These are phyloP conservation scores for Verticillium albo-atrum DNA, from an alignment of 2,329 filamentous ascomycete species.

Conservation along the genomic window DNA sequence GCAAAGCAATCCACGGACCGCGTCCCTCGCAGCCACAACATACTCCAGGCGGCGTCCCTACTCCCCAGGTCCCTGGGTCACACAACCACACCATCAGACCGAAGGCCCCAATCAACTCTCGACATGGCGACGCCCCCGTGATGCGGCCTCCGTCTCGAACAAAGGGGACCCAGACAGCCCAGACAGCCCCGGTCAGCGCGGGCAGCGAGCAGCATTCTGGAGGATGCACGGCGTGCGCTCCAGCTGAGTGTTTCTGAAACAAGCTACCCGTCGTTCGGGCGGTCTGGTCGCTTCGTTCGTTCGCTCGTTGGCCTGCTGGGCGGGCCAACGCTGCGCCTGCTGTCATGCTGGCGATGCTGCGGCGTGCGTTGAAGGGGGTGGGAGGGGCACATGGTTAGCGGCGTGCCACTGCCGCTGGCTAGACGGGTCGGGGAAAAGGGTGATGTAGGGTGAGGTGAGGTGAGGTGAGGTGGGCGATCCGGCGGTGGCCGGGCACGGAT, in stretches of 20 bases:
- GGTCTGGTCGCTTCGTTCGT: neutral
- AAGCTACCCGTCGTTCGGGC: neutral
- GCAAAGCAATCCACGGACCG: neutral
- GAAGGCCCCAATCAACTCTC: neutral
- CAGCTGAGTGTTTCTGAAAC: constrained; percentile 1
- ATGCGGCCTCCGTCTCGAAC: neutral
- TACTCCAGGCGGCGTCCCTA: neutral
- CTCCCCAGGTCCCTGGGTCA: neutral
- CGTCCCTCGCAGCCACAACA: neutral
- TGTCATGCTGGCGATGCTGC: neutral
- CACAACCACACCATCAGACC: neutral
- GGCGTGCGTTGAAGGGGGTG: neutral
- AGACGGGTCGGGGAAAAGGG: neutral
- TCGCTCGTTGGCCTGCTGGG: neutral
- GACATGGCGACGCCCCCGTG: neutral
- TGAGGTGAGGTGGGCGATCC: neutral
- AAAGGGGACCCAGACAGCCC: too few species aligned
- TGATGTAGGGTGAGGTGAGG: neutral
- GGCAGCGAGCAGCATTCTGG: neutral
- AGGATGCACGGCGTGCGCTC: neutral
- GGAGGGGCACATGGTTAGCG: neutral
- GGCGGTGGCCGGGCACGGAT: neutral
- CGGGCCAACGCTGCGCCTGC: neutral
- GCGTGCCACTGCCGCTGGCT: neutral
- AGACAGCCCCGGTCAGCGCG: too few species aligned